Evolutionary conservation across 2,329 filamentous ascomycete species (phyloP).

Genomic region (Grosmannia clavigera): DNA sequence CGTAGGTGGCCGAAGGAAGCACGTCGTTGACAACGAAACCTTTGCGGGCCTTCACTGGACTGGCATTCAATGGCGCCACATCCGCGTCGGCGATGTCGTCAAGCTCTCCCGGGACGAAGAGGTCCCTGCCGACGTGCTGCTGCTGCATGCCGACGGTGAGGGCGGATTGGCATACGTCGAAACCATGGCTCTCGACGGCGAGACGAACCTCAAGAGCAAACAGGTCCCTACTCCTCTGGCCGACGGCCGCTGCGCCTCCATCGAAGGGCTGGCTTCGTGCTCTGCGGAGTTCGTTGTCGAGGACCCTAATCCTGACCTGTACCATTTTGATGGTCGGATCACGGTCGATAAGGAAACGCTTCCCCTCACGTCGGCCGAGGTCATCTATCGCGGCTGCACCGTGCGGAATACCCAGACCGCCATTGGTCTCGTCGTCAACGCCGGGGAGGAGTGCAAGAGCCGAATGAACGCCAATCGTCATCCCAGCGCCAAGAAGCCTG

Average conservation of each 20-base stretch:
- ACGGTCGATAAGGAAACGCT: constrained; percentile 41
- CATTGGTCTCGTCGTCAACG: constrained; percentile 74
- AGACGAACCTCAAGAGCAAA: constrained; percentile 72
- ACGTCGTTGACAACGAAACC: constrained; percentile 41
- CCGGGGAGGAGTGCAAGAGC: constrained; percentile 73
- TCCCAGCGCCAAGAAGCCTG: constrained; percentile 63
- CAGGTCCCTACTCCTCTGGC: constrained; percentile 43
- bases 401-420: constrained; percentile 66
- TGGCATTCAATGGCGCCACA: constrained; percentile 28
- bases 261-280: constrained; percentile 40
- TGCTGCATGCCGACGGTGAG: constrained; percentile 65
- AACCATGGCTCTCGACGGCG: constrained; percentile 73
- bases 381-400: constrained; percentile 77
- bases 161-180: constrained; percentile 74
- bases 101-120: constrained; percentile 55
- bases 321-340: constrained; percentile 62
- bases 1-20: not conserved
- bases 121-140: constrained; percentile 69
- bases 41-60: constrained; percentile 36
- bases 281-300: constrained; percentile 57
- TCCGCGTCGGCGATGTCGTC: constrained; percentile 38
- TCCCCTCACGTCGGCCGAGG: constrained; percentile 68
- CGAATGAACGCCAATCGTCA: constrained; percentile 80
- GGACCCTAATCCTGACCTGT: constrained; percentile 66
- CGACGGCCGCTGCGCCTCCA: constrained; percentile 43